Conservation (phyloP, 2,329 filamentous ascomycete genomes). For the Colletotrichum sp. region DNA sequence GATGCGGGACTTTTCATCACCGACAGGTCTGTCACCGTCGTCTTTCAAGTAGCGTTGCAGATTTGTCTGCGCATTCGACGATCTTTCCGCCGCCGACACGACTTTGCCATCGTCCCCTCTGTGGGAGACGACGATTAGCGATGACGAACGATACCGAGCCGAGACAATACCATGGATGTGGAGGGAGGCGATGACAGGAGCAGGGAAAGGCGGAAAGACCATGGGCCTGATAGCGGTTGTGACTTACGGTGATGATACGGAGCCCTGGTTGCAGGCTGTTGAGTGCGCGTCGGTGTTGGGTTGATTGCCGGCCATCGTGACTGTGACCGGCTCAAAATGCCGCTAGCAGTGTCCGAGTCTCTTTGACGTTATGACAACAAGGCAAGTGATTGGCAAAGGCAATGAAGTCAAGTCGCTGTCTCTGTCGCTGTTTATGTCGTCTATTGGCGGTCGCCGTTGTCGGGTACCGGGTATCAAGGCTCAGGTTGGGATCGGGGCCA, state of each 20-base stretch:
- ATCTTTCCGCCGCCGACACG: neutral
- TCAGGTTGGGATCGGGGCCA: neutral
- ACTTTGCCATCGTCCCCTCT: neutral
- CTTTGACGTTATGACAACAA: neutral
- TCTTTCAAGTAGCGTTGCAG: neutral
- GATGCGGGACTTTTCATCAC: neutral
- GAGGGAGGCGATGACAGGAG: neutral
- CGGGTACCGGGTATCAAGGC: neutral
- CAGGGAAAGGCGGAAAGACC: neutral
- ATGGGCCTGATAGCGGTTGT: neutral
- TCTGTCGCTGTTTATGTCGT: neutral
- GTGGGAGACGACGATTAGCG: neutral
- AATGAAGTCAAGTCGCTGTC: neutral
- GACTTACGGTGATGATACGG: neutral
- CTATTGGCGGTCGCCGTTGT: neutral
- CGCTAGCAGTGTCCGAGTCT: neutral
- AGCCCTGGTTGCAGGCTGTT: neutral
- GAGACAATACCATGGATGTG: neutral
- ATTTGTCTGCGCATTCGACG: neutral
- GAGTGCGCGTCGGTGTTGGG: neutral
- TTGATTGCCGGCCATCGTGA: neutral
- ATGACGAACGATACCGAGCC: neutral
- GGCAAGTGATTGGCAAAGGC: neutral
- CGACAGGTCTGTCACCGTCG: neutral
- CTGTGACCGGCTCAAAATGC: neutral